A percentile compares a stretch with the other conserved stretches of the same genome.
These are phyloP conservation scores for Omphalotus olearius DNA, from an alignment of 1,284 basidiomycete genomes.

Conservation along the genomic window DNA sequence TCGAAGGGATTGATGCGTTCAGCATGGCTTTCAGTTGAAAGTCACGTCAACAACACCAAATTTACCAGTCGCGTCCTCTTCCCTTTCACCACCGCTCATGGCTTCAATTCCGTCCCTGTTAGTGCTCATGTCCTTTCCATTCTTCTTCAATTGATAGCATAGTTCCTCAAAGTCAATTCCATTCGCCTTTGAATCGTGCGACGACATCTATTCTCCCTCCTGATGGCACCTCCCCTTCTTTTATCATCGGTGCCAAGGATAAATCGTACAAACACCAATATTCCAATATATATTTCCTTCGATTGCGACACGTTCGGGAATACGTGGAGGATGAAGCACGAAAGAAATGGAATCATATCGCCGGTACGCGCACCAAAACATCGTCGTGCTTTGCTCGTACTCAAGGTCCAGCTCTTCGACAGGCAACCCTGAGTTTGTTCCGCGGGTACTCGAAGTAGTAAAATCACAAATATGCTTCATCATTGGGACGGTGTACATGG, in stretches of 20 bases:
- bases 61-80: conserved; percentile 6
- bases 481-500: conserved; percentile 94
- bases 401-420: neutral
- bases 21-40: neutral
- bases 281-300: conserved; percentile 87
- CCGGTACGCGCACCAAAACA: conserved; percentile 40
- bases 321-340: conserved; percentile 63
- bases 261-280: conserved; percentile 86
- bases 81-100: neutral
- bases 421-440: conserved; percentile 75
- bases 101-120: neutral
- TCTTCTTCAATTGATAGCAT: neutral
- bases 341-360: conserved; percentile 61
- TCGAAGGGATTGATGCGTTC: neutral
- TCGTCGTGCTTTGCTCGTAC: neutral
- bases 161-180: neutral
- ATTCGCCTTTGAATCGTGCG: conserved; percentile 3
- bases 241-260: conserved; percentile 48
- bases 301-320: conserved; percentile 62
- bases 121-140: neutral
- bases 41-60: conserved; percentile 8
- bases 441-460: conserved; percentile 85
- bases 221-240: conserved; percentile 46
- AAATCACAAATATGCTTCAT: conserved; percentile 87
- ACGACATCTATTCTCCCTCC: conserved; percentile 30